Conservation (phyloP, 306 rosid species). For the Citrullus mucosospermus region DNA sequence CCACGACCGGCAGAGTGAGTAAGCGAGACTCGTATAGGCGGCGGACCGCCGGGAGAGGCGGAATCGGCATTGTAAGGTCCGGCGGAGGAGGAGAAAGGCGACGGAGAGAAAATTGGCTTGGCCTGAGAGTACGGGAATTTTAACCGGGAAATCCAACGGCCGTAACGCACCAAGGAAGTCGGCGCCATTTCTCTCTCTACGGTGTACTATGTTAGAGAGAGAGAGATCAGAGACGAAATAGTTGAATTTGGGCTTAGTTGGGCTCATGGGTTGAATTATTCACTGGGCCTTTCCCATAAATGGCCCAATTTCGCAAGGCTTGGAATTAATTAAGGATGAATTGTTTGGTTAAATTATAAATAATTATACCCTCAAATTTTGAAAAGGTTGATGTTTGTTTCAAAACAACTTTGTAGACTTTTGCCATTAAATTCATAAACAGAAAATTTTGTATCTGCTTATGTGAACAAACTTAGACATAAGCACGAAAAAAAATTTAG, state of each 20-base stretch:
- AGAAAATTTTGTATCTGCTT: too few species aligned
- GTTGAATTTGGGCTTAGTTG: neutral
- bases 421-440: too few species aligned
- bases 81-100: constrained; percentile 14
- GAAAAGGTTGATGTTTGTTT: too few species aligned
- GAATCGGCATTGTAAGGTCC: constrained; percentile 4
- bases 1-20: constrained; percentile 72
- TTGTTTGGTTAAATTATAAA: too few species aligned
- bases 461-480: too few species aligned
- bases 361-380: too few species aligned
- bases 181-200: constrained; percentile 17
- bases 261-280: neutral
- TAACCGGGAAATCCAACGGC: constrained; percentile 26
- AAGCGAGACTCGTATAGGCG: constrained; percentile 59
- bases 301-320: neutral
- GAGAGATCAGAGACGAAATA: neutral
- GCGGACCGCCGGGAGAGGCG: constrained; percentile 29
- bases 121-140: neutral
- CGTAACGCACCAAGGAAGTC: constrained; percentile 12
- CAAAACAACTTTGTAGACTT: too few species aligned
- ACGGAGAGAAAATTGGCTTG: constrained; percentile 4
- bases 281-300: neutral
- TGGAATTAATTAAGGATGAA: too few species aligned
- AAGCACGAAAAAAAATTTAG: too few species aligned
- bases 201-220: neutral